These are phyloP conservation scores for Bisporella sp. DNA, from an alignment of 2,329 filamentous ascomycete genomes.

Conservation along the genomic window DNA sequence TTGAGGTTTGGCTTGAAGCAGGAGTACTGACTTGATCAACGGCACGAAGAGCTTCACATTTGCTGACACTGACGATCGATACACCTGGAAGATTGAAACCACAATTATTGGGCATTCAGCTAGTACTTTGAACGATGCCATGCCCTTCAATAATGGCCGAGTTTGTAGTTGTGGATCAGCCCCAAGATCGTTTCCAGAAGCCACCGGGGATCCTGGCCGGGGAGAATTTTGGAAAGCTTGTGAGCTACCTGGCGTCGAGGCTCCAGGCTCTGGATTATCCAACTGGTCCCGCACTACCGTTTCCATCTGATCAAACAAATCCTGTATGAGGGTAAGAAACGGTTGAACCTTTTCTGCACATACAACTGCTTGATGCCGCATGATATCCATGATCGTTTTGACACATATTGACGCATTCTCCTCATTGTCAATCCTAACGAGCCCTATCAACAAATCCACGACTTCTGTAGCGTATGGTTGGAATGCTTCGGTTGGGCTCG, in stretches of 20 bases:
- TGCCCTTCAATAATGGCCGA: constrained; percentile 78
- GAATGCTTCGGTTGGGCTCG: constrained; percentile 70
- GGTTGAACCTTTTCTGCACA: constrained; percentile 77
- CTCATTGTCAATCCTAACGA: constrained; percentile 91
- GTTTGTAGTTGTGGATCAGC: constrained; percentile 75
- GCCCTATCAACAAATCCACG: constrained; percentile 80
- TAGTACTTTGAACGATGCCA: constrained; percentile 98
- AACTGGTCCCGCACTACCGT: constrained; percentile 92
- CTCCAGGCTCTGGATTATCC: constrained; percentile 62
- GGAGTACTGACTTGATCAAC: constrained; percentile 82
- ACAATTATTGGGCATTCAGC: constrained; percentile 98
- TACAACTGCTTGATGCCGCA: constrained; percentile 83
- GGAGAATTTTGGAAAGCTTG: constrained; percentile 72
- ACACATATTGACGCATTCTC: constrained; percentile 98
- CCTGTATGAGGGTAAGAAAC: constrained; percentile 86
- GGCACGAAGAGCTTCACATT: constrained; percentile 93
- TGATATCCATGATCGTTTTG: constrained; percentile 95
- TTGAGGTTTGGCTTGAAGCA: constrained; percentile 87
- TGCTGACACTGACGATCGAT: constrained; percentile 67
- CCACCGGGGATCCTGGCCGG: constrained; percentile 81
- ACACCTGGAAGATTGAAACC: constrained; percentile 94
- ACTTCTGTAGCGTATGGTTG: constrained; percentile 85
- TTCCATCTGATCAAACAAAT: constrained; percentile 94
- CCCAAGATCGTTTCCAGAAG: constrained; percentile 73
- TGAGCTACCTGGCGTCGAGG: constrained; percentile 61